Conservation (phyloP, 345 rosid species). For the Ailanthus altissimus region DNA sequence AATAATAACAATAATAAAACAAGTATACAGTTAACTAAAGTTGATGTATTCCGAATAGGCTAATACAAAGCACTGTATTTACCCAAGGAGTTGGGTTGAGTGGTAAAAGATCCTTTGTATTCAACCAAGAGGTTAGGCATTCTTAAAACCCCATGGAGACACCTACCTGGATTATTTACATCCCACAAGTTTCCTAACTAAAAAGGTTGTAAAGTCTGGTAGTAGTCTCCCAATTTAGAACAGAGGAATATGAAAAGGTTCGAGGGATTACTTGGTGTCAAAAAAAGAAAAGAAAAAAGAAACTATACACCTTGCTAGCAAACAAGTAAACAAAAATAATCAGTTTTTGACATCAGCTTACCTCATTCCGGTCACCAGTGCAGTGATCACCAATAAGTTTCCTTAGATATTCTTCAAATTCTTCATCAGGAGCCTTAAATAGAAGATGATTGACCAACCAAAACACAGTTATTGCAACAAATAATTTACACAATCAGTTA, state of each 20-base stretch:
- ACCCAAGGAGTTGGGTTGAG: neutral
- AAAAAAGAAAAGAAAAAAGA: neutral
- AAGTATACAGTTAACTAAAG: too few species aligned
- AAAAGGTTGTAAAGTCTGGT: neutral
- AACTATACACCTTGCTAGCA: neutral
- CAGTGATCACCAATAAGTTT: conserved; percentile 75
- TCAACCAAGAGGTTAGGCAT: neutral
- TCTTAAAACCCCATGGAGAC: neutral
- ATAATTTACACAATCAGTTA: conserved; percentile 13
- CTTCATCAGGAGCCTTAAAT: conserved; percentile 96
- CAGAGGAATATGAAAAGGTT: neutral
- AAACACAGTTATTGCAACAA: conserved; percentile 19
- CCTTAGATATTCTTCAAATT: conserved; percentile 91
- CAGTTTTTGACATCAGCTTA: conserved; percentile 33
- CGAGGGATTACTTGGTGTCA: neutral
- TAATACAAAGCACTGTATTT: too few species aligned
- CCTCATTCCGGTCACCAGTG: conserved; percentile 93
- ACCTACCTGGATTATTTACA: neutral
- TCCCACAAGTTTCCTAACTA: neutral
- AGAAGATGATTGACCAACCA: conserved; percentile 15
- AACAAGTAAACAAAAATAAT: neutral
- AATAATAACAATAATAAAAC: too few species aligned
- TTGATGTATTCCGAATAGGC: too few species aligned
- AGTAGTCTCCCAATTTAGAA: neutral
- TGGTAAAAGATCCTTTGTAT: neutral